A percentile compares a stretch with the other conserved stretches of the same genome.
These are phyloP conservation scores for Magnolia changhungtana DNA, from an alignment of 164 flowering plant species.

Conservation along the genomic window DNA sequence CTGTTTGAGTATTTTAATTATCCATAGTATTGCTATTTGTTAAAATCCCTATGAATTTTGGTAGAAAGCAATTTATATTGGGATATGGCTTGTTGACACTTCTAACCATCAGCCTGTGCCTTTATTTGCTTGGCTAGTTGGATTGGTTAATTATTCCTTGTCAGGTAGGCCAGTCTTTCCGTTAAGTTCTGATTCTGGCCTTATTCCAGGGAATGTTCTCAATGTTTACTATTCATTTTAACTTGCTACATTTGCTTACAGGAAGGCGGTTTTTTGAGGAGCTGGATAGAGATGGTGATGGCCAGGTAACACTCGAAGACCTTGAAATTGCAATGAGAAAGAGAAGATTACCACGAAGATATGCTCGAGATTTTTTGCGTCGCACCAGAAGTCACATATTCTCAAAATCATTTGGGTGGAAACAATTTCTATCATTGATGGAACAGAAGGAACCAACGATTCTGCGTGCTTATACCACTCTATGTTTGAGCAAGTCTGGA, in stretches of 20 bases:
- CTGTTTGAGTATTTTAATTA: too few relatives aligned
- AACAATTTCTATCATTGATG: conserved; percentile 85
- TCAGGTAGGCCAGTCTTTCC: too few relatives aligned
- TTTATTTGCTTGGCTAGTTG: too few relatives aligned
- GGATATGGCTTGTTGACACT: too few relatives aligned
- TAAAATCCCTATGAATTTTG: too few relatives aligned
- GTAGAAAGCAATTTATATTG: too few relatives aligned
- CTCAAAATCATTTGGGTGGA: conserved; percentile 96
- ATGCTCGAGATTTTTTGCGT: conserved; percentile 82
- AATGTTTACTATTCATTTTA: background rate
- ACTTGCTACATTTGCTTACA: conserved; percentile 26
- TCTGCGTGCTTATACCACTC: conserved; percentile 91
- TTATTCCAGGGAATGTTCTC: background rate
- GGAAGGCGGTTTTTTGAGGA: conserved; percentile 95
- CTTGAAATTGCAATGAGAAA: conserved; percentile 88
- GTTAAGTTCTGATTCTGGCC: background rate
- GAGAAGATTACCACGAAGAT: conserved; percentile 84
- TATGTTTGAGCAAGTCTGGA: conserved; percentile 95
- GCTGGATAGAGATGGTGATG: conserved; percentile 97
- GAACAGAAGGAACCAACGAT: conserved; percentile 97
- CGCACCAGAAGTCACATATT: conserved; percentile 85
- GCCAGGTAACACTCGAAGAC: conserved; percentile 89
- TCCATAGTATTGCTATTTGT: too few relatives aligned
- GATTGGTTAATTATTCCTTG: too few relatives aligned
- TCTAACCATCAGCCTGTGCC: too few relatives aligned